Base-by-base conservation (phyloP, 2,329 filamentous ascomycete genomes). In the Onygenales sp. region DNA sequence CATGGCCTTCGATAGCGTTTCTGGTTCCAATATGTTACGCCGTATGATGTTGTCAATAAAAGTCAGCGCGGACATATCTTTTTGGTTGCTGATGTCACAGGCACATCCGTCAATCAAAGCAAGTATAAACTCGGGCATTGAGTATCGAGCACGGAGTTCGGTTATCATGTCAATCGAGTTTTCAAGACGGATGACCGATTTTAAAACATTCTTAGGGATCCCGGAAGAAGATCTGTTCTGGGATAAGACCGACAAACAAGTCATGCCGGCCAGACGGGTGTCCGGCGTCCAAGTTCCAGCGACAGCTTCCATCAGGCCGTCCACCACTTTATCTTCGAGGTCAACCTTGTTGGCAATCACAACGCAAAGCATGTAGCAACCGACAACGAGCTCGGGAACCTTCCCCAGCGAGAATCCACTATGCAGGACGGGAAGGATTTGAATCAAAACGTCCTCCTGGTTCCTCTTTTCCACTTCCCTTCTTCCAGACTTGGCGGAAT, bases 331-430 rank as follows among this genome's bases (percentile, higher is more conserved):
- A 62, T 97, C 90, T 46, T 87, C 82, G 11, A 97, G 77, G 47
- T 81, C 79, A 0, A 86, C 84, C 69, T 95, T 95, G 48, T 88
- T 84, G 6, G 88, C 90, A 57, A 97, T 79, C 48, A 97, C 83
- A 6, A 89, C 83, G 53, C 91, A 80, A 17, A 95, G 83, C 86
- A 96, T 95, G 68, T 95, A 97, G 54, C 87, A 91, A 13, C 87
- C 90, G 56, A 94, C 80, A 59, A 91, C 87, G 42, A 95, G 75
- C 57, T 92, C 88, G 0, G 89, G 81, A 0, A 85, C 83, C 56
- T 86, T 83, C 62, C 84, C 84, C 74, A 92, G 80, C 7, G 84
- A 78, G 56, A 97, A 77, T 1, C 86, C 88, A 58, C 88, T 84
- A 56, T 88, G 87, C 34, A 98, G 77, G 2, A 90, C 72, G 61